These are phyloP conservation scores for Hyparrhenia diplandra DNA, from an alignment of 176 grass and related monocot species.

Conservation along the genomic window DNA sequence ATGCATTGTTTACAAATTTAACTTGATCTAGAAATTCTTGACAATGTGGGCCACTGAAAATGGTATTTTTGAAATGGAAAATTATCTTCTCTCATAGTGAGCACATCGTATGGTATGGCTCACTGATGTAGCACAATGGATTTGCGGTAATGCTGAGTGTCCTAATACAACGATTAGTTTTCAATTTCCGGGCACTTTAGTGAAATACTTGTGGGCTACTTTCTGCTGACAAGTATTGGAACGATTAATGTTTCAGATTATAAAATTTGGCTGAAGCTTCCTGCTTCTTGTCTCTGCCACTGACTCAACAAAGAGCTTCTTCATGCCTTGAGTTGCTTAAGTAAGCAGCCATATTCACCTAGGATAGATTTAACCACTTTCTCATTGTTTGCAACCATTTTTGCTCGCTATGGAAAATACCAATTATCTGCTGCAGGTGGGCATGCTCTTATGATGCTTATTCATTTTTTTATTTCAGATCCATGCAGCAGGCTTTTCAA, in stretches of 20 bases:
- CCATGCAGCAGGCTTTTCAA: slow-evolving; percentile 69
- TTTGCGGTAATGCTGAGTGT: slow-evolving; percentile 36
- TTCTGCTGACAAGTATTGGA: slow-evolving; percentile 66
- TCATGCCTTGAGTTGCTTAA: slow-evolving; percentile 74
- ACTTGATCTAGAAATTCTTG: slow-evolving; percentile 6
- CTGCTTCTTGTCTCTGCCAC: slow-evolving; percentile 82
- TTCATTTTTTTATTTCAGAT: slow-evolving; percentile 52
- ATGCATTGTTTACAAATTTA: neutral
- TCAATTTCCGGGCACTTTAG: slow-evolving; percentile 46
- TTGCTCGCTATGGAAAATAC: neutral
- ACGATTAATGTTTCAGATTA: slow-evolving; percentile 72
- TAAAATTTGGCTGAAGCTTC: slow-evolving; percentile 73
- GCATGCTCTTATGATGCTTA: slow-evolving; percentile 13
- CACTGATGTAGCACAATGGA: slow-evolving; percentile 29
- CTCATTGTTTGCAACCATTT: slow-evolving; percentile 2
- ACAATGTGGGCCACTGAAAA: neutral
- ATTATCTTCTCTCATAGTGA: slow-evolving; percentile 1
- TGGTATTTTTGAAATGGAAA: neutral
- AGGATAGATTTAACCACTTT: slow-evolving; percentile 56
- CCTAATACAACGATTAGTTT: slow-evolving; percentile 43
- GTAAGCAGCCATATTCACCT: slow-evolving; percentile 86
- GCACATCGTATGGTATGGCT: slow-evolving; percentile 16
- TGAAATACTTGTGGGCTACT: slow-evolving; percentile 62
- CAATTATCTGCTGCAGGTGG: neutral
- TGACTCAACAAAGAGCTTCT: slow-evolving; percentile 67